These are phyloP conservation scores for Colletotrichum tropicale DNA, from an alignment of 2,329 filamentous ascomycete genomes.

Conservation along the genomic window DNA sequence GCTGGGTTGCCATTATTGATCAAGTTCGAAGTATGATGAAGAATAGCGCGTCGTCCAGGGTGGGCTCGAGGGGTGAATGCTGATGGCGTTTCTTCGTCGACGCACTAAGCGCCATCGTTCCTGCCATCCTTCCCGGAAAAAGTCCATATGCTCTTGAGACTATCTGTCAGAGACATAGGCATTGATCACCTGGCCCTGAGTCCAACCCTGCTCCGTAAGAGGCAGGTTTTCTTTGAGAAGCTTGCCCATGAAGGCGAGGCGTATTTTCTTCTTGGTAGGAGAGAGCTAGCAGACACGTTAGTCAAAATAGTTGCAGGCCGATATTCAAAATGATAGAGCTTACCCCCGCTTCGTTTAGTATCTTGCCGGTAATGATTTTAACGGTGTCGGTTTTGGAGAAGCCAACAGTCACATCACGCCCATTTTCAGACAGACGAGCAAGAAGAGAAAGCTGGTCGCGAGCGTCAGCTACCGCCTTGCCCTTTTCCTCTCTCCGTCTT, in stretches of 20 bases:
- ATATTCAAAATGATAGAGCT: constrained; percentile 32
- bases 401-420: constrained; percentile 64
- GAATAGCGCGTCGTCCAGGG: background rate
- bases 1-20: background rate
- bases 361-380: constrained; percentile 62
- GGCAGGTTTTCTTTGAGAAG: constrained; percentile 73
- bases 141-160: constrained; percentile 17
- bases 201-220: constrained; percentile 75
- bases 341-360: constrained; percentile 69
- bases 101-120: background rate
- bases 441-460: constrained; percentile 61
- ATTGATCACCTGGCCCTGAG: constrained; percentile 76
- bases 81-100: background rate
- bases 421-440: constrained; percentile 70
- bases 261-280: constrained; percentile 60
- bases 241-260: constrained; percentile 81
- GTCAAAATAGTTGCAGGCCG: background rate
- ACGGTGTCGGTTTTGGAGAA: constrained; percentile 69
- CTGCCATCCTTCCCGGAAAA: background rate
- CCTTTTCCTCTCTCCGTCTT: constrained; percentile 60
- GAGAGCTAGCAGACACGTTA: constrained; percentile 52
- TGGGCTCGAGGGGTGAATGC: background rate
- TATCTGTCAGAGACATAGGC: constrained; percentile 68
- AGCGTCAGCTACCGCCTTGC: constrained; percentile 58
- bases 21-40: background rate